phyloP scores from a whole-genome alignment of 306 rosid species.

The Vigna hirtella region DNA sequence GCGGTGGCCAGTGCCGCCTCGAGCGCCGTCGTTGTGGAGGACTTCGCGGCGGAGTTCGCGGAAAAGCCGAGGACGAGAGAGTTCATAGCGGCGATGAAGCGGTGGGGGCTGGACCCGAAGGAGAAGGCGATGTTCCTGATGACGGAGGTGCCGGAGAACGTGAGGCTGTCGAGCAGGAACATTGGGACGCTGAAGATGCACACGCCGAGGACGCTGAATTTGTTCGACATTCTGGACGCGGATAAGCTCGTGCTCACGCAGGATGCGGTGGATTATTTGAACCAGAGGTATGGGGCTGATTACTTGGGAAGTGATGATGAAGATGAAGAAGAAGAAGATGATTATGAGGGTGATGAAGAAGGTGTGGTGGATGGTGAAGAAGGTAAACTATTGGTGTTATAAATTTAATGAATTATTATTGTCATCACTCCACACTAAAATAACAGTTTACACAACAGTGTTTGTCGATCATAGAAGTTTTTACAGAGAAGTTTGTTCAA shows the following conservation, averaged over 20 bases:
- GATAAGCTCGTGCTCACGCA: slow-evolving; percentile 84
- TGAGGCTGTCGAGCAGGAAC: slow-evolving; percentile 79
- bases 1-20: slow-evolving; percentile 78
- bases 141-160: slow-evolving; percentile 70
- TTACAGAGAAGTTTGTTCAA: too few species aligned
- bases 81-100: slow-evolving; percentile 75
- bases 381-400: slow-evolving; percentile 41
- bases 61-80: slow-evolving; percentile 88
- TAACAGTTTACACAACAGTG: too few species aligned
- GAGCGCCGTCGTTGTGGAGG: slow-evolving; percentile 85
- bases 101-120: slow-evolving; percentile 96
- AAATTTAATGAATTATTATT: not conserved
- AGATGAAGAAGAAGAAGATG: slow-evolving; percentile 48
- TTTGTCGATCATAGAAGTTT: too few species aligned
- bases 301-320: slow-evolving; percentile 52
- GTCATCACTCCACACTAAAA: too few species aligned
- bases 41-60: slow-evolving; percentile 72
- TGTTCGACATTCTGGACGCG: slow-evolving; percentile 85
- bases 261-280: slow-evolving; percentile 77
- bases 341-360: slow-evolving; percentile 33
- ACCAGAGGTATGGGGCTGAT: slow-evolving; percentile 71
- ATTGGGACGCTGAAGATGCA: slow-evolving; percentile 80
- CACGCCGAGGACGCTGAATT: slow-evolving; percentile 90
- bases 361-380: slow-evolving; percentile 46
- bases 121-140: slow-evolving; percentile 76